phyloP scores from a whole-genome alignment of 1,284 basidiomycete species.

The Apiotrichum mycotoxinovorans region DNA sequence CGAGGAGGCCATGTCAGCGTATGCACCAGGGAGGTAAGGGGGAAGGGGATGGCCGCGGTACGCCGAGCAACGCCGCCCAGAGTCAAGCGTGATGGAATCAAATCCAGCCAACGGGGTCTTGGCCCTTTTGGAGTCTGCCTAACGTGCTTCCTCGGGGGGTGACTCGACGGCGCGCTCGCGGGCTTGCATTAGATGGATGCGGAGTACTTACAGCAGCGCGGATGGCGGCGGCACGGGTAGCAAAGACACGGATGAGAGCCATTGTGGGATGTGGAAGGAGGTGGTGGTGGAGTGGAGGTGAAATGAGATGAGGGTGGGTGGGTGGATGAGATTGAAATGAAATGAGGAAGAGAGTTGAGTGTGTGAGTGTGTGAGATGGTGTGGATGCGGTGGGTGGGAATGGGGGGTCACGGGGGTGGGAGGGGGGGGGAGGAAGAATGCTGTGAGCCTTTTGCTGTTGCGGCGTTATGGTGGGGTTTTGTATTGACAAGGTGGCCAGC shows the following conservation, averaged over 20 bases:
- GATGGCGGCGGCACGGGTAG: constrained; percentile 19
- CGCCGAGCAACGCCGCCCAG: not conserved
- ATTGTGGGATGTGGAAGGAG: constrained; percentile 8
- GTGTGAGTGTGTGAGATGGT: not conserved
- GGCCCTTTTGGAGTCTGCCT: too few relatives aligned
- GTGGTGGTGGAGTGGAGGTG: not conserved
- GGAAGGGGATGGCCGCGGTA: too few relatives aligned
- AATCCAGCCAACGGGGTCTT: too few relatives aligned
- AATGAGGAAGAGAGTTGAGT: not conserved
- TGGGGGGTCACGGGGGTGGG: too few relatives aligned
- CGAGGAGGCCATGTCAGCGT: not conserved
- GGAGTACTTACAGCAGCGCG: constrained; percentile 22
- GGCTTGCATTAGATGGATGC: too few relatives aligned
- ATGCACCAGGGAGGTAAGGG: not conserved
- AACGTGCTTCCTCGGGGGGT: not conserved
- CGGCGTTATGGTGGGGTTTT: too few relatives aligned
- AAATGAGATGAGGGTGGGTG: not conserved
- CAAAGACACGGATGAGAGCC: constrained; percentile 16
- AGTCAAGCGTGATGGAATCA: too few relatives aligned
- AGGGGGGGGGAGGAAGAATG: too few relatives aligned
- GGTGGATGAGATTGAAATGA: not conserved
- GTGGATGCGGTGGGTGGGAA: too few relatives aligned
- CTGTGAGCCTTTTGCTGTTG: too few relatives aligned
- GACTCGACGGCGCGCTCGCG: not conserved
- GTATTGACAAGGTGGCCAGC: too few relatives aligned